phyloP scores from a whole-genome alignment of 1,284 basidiomycete species.

The Cutaneotrichosporon spelunceum region DNA sequence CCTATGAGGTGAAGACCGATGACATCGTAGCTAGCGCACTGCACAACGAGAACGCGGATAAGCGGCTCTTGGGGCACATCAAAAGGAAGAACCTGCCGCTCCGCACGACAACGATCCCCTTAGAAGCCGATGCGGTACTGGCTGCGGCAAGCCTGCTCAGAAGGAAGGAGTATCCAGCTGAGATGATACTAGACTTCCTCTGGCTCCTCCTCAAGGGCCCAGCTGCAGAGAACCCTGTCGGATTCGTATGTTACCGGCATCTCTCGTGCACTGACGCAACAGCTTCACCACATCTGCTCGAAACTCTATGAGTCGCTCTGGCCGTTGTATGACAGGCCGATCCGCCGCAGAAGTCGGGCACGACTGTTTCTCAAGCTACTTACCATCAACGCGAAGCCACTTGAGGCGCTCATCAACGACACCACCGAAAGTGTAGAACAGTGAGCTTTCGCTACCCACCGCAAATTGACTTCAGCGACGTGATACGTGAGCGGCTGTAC shows the following conservation, averaged over 20 bases:
- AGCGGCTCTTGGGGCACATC: background rate
- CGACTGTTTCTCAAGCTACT: constrained; percentile 39
- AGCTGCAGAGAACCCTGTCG: constrained; percentile 30
- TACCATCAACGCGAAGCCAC: constrained; percentile 30
- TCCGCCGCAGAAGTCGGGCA: constrained; percentile 28
- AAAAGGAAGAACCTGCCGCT: background rate
- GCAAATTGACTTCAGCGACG: background rate
- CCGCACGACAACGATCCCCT: constrained; percentile 11
- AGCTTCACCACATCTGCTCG: constrained; percentile 28
- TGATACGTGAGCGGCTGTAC: constrained; percentile 35
- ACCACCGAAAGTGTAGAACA: constrained; percentile 20
- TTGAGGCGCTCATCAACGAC: constrained; percentile 28
- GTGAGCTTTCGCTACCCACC: constrained; percentile 12
- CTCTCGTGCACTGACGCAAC: background rate
- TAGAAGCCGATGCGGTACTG: constrained; percentile 28
- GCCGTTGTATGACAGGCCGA: constrained; percentile 30
- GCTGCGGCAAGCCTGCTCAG: constrained; percentile 26
- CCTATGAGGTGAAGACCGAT: constrained; percentile 29
- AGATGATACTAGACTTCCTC: constrained; percentile 38
- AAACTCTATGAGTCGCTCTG: constrained; percentile 30
- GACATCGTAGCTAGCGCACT: constrained; percentile 16
- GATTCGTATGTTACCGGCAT: constrained; percentile 28
- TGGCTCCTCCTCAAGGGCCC: constrained; percentile 40
- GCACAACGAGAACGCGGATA: background rate
- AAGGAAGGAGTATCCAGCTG: constrained; percentile 18